Conservation (phyloP, 1,284 basidiomycete species). For the Kwoniella shivajii region DNA sequence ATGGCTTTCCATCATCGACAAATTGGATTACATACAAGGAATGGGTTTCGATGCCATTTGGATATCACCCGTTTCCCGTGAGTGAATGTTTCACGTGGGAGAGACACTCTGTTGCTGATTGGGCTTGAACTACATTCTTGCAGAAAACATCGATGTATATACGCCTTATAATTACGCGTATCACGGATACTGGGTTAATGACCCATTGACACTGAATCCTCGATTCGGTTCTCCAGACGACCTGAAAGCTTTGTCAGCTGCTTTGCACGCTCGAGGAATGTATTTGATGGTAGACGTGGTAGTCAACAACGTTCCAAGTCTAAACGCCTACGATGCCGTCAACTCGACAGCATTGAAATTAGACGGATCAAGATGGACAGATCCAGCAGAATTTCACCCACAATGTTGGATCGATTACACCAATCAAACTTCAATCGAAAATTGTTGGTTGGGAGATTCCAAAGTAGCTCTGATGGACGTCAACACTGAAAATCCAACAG, state of each 20-base stretch:
- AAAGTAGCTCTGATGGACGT: slow-evolving; percentile 70
- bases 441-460: slow-evolving; percentile 74
- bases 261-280: slow-evolving; percentile 70
- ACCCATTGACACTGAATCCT: slow-evolving; percentile 66
- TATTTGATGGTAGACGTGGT: slow-evolving; percentile 79
- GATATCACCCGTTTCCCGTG: slow-evolving; percentile 49
- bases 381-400: slow-evolving; percentile 60
- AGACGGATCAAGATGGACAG: slow-evolving; percentile 42
- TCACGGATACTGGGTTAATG: slow-evolving; percentile 58
- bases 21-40: slow-evolving; percentile 74
- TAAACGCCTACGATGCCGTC: slow-evolving; percentile 28
- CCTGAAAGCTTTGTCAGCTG: slow-evolving; percentile 65
- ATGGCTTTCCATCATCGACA: slow-evolving; percentile 71
- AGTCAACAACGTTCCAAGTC: slow-evolving; percentile 70
- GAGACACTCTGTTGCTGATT: background rate
- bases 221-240: slow-evolving; percentile 70
- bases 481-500: slow-evolving; percentile 66
- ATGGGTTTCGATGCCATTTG: slow-evolving; percentile 74
- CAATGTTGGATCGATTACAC: slow-evolving; percentile 68
- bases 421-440: slow-evolving; percentile 66
- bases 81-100: slow-evolving; percentile 16
- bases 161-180: slow-evolving; percentile 60
- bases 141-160: slow-evolving; percentile 70
- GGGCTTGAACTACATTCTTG: too few relatives aligned
- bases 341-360: slow-evolving; percentile 29